These are phyloP conservation scores for Aspergillus funiculosus DNA, from an alignment of 495 filamentous ascomycete genomes.

Conservation along the genomic window DNA sequence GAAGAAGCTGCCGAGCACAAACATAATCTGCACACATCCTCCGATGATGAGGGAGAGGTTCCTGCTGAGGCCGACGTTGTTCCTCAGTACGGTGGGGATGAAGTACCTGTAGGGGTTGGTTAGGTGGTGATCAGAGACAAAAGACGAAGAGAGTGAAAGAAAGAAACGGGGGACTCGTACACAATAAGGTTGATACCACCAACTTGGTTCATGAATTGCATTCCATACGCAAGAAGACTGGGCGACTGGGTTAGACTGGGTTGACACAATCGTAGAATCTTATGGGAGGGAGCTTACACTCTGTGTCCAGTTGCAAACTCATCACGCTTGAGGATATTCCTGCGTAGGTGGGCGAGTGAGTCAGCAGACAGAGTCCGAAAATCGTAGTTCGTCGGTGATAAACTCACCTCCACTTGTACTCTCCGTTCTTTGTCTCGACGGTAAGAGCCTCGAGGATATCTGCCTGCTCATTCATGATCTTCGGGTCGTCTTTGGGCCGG, in stretches of 20 bases:
- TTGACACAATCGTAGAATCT: neutral
- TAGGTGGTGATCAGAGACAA: neutral
- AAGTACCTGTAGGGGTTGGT: slow-evolving; percentile 10
- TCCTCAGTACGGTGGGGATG: slow-evolving; percentile 36
- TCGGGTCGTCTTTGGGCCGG: slow-evolving; percentile 34
- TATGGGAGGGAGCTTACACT: slow-evolving; percentile 22
- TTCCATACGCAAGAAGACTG: slow-evolving; percentile 44
- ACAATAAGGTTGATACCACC: slow-evolving; percentile 50
- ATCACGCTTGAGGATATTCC: slow-evolving; percentile 44
- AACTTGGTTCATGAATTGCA: slow-evolving; percentile 48
- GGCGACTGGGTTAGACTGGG: neutral
- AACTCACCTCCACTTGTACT: slow-evolving; percentile 33
- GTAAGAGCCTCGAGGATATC: slow-evolving; percentile 44
- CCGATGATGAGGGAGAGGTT: slow-evolving; percentile 44
- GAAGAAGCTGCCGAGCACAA: slow-evolving; percentile 39
- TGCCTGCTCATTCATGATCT: slow-evolving; percentile 37
- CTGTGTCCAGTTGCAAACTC: slow-evolving; percentile 49
- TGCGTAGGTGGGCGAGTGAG: slow-evolving; percentile 26
- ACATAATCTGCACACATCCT: slow-evolving; percentile 44
- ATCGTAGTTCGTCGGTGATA: neutral
- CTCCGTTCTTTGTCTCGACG: slow-evolving; percentile 38
- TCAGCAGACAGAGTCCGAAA: neutral
- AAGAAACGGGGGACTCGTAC: slow-evolving; percentile 23
- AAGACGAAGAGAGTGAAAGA: neutral
- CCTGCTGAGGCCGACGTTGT: slow-evolving; percentile 45